A percentile compares a stretch with the other conserved stretches of the same genome.
phyloP scores from a whole-genome alignment of 2,329 filamentous ascomycete genomes.

The Pyrenophora seminiperda region DNA sequence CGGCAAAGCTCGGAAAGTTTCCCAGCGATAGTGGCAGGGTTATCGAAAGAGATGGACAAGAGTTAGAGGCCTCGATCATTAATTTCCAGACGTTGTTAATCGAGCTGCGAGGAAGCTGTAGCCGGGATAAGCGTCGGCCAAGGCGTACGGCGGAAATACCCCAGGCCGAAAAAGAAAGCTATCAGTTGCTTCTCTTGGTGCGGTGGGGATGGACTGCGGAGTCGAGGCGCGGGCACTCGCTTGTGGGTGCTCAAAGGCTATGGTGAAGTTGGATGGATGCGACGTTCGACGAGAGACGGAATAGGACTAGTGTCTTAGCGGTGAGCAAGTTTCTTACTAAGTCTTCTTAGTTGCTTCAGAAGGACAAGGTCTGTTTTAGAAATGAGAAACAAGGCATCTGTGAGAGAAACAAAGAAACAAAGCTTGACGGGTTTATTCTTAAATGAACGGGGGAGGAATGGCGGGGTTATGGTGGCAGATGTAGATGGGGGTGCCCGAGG shows the following conservation, averaged over 20 bases:
- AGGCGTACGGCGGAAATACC: conserved; percentile 16
- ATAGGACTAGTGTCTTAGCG: conserved; percentile 23
- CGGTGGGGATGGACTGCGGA: conserved; percentile 21
- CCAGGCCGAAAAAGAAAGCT: conserved; percentile 15
- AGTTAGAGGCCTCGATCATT: conserved; percentile 4
- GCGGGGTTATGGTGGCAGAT: background rate
- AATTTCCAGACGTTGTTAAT: conserved; percentile 2
- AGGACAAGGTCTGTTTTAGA: conserved; percentile 3
- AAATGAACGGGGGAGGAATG: background rate
- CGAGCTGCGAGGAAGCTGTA: background rate
- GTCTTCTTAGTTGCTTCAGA: conserved; percentile 16
- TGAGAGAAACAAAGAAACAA: background rate
- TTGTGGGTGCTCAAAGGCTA: conserved; percentile 22
- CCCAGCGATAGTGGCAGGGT: conserved; percentile 14
- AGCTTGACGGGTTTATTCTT: too few species aligned
- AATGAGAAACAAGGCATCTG: background rate
- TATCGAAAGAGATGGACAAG: conserved; percentile 4
- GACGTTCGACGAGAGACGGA: conserved; percentile 22
- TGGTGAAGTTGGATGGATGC: conserved; percentile 26
- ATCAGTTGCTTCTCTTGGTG: conserved; percentile 13
- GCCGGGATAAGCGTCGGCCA: conserved; percentile 14
- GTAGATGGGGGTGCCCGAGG: too few species aligned
- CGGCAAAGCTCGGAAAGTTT: conserved; percentile 8
- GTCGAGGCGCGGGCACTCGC: conserved; percentile 26
- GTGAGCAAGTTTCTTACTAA: conserved; percentile 33